phyloP scores from a whole-genome alignment of 2,329 filamentous ascomycete species.

The Cordyceps cateniannulata region DNA sequence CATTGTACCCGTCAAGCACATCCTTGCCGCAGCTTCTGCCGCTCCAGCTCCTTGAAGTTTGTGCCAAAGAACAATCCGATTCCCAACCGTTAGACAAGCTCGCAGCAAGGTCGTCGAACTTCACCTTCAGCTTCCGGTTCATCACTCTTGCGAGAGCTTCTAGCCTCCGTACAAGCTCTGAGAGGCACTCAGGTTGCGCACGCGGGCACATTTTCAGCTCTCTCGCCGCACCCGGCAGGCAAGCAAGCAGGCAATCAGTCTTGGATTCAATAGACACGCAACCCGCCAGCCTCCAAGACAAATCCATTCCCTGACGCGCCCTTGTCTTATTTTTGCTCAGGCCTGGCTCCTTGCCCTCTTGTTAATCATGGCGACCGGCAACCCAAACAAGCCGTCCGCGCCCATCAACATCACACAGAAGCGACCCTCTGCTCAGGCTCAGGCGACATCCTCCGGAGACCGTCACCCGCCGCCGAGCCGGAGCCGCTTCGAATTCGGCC shows the following conservation, averaged over 20 bases:
- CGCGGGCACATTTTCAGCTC: neutral
- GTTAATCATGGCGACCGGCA: constrained; percentile 8
- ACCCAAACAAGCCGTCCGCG: neutral
- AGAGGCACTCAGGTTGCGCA: neutral
- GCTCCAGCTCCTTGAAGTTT: neutral
- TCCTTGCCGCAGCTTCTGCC: neutral
- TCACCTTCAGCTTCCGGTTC: neutral
- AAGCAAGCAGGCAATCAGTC: neutral
- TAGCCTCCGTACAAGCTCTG: neutral
- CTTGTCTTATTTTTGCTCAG: neutral
- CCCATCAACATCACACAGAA: constrained; percentile 4
- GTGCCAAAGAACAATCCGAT: constrained; percentile 2
- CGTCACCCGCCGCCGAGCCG: neutral
- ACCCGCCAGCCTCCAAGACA: neutral
- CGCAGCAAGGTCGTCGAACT: neutral
- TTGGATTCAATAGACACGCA: neutral
- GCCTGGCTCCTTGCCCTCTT: neutral
- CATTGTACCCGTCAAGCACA: neutral
- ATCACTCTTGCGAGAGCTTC: neutral
- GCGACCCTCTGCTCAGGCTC: neutral
- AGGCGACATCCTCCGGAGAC: neutral
- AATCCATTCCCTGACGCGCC: neutral
- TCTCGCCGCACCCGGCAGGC: neutral
- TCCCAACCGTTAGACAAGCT: neutral
- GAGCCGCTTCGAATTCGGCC: constrained; percentile 36